A percentile compares a stretch with the other conserved stretches of the same genome.
Evolutionary conservation across 306 rosid species (phyloP).

Genomic region (Lotus japonicus): DNA sequence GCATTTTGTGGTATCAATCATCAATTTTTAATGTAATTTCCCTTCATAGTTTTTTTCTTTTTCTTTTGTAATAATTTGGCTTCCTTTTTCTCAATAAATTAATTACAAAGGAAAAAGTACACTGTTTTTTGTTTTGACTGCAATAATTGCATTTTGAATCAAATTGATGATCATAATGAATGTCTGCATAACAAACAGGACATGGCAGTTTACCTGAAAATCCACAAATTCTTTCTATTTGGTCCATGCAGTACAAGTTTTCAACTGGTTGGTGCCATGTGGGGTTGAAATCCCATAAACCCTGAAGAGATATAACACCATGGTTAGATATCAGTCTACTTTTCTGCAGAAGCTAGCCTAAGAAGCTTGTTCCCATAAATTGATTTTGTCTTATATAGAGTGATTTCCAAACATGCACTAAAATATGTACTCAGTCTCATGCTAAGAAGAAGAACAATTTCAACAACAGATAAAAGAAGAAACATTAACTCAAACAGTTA

Average conservation of each 20-base stretch:
- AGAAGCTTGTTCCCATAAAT: too few species aligned
- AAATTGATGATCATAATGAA: constrained; percentile 7
- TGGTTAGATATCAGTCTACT: neutral
- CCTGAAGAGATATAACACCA: constrained; percentile 26
- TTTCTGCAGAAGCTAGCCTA: too few species aligned
- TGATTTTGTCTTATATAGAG: too few species aligned
- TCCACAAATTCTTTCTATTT: constrained; percentile 34
- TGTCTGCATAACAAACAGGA: neutral
- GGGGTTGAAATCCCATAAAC: constrained; percentile 49
- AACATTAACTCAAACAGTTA: neutral
- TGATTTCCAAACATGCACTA: too few species aligned
- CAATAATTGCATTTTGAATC: neutral
- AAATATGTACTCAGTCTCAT: neutral
- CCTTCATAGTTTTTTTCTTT: too few species aligned
- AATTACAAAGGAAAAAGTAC: neutral
- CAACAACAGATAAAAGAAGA: neutral
- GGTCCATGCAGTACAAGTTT: constrained; percentile 50
- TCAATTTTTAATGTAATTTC: too few species aligned
- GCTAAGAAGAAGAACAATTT: neutral
- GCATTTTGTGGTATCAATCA: too few species aligned
- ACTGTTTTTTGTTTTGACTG: neutral
- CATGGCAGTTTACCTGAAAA: constrained; percentile 27
- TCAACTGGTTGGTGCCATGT: constrained; percentile 43
- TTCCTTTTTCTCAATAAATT: constrained; percentile 14
- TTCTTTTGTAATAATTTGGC: constrained; percentile 16